phyloP scores from a whole-genome alignment of 768 basidiomycete genomes.

The Tricholoma sp. region DNA sequence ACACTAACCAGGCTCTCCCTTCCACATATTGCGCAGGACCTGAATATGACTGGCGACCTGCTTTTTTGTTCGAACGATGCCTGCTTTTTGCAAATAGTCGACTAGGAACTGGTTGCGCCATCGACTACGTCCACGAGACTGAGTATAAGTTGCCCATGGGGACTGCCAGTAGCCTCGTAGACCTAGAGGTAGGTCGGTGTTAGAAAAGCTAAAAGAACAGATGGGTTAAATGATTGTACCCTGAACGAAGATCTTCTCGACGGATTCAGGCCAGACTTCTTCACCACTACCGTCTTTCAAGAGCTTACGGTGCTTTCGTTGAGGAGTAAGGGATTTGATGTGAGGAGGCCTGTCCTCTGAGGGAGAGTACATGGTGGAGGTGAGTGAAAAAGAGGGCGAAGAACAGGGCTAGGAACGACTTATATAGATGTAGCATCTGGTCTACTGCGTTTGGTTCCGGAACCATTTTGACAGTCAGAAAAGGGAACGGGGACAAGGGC shows the following conservation, averaged over 20 bases:
- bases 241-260: constrained; percentile 75
- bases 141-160: constrained; percentile 70
- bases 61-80: constrained; percentile 75
- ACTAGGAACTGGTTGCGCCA: constrained; percentile 87
- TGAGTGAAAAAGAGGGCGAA: constrained; percentile 14
- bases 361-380: constrained; percentile 18
- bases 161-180: constrained; percentile 77
- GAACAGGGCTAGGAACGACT: constrained; percentile 15
- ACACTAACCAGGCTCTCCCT: constrained; percentile 64
- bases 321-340: constrained; percentile 55
- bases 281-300: constrained; percentile 72
- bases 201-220: not conserved
- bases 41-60: constrained; percentile 90
- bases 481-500: constrained; percentile 18
- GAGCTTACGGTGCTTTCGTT: constrained; percentile 79
- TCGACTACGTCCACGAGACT: constrained; percentile 68
- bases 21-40: constrained; percentile 85
- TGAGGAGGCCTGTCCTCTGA: constrained; percentile 5
- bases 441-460: constrained; percentile 13
- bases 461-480: constrained; percentile 20
- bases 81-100: constrained; percentile 67
- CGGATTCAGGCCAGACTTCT: constrained; percentile 79
- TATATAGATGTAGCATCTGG: constrained; percentile 28
- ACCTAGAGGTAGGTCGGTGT: constrained; percentile 33
- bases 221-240: constrained; percentile 32